A percentile compares a stretch with the other conserved stretches of the same genome.
phyloP scores from a whole-genome alignment of 1,284 basidiomycete species.

The Rhizoctonia solani region DNA sequence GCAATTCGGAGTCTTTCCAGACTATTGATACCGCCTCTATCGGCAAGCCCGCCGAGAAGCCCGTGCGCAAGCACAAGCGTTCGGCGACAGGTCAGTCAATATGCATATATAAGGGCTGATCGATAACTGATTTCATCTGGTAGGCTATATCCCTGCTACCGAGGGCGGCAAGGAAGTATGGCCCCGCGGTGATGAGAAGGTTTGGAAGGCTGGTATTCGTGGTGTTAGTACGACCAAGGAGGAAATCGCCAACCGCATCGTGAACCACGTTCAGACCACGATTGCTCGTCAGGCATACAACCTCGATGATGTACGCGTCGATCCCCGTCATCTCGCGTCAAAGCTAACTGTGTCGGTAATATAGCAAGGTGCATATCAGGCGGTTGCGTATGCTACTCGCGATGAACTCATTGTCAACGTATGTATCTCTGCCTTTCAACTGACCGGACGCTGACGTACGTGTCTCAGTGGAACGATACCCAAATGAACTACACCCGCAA shows the following conservation, averaged over 20 bases:
- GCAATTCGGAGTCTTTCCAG: conserved; percentile 31
- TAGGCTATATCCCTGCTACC: conserved; percentile 74
- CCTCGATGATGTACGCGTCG: conserved; percentile 63
- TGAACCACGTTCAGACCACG: conserved; percentile 82
- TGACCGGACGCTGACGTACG: conserved; percentile 17
- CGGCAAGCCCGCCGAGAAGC: conserved; percentile 46
- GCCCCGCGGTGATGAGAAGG: conserved; percentile 80
- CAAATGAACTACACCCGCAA: conserved; percentile 70
- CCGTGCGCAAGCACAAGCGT: conserved; percentile 68
- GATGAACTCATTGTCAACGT: conserved; percentile 75
- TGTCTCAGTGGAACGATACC: conserved; percentile 67
- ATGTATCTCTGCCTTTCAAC: conserved; percentile 39
- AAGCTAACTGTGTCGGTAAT: conserved; percentile 1
- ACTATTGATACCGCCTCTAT: conserved; percentile 63
- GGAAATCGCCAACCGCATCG: conserved; percentile 77
- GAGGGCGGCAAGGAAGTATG: conserved; percentile 77
- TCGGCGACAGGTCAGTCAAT: conserved; percentile 63
- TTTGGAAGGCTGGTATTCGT: conserved; percentile 73
- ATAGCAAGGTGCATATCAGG: conserved; percentile 70
- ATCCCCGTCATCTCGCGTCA: background rate
- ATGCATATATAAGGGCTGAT: background rate
- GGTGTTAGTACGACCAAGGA: conserved; percentile 51
- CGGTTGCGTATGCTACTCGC: conserved; percentile 76
- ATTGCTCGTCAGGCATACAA: conserved; percentile 88
- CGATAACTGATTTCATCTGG: background rate